Base-by-base conservation (phyloP, 768 basidiomycete species). In the Termitomyces bulborhizus region DNA sequence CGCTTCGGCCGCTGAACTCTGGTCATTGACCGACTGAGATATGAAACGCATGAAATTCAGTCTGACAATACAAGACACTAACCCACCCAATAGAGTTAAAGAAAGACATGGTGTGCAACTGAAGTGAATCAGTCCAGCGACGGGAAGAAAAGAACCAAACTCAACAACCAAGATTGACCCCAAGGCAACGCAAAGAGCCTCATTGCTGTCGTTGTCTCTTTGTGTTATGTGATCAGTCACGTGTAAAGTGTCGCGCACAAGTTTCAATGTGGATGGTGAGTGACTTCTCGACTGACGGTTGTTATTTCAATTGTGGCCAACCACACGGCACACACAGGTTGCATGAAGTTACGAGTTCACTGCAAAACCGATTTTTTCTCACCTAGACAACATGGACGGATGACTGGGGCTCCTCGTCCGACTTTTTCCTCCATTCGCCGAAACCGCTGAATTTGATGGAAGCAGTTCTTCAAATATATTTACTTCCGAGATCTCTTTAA, bases 21-120 rank as follows among this genome's bases (percentile, higher is more conserved):
- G 41, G 79, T 77, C 86, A 89, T 90, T n/a, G 85, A 85, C 54
- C 88, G 83, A 56, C 88, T 88, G 63, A 3, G 58, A 21, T 3
- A 51, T 53, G 34, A 59, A 54, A 51, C 16, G 21, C 49, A 52
- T 44, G 26, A 51, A 50, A 45, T 49, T 54, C 53, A 34, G 27
- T 27, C 2, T n/a, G 51, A 46, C 26, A 32, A 21, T 24, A 27
- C 21, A 52, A 55, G 29, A 40, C 37, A 32, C 52, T 39, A 40
- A 71, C 83, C 52, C 58, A 90, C 88, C 88, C 85, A 50, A 90
- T 80, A 29, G 86, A 84, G 65, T 90, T 90, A 74, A 90, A 90
- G 72, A 90, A 90, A 32, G 88, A 90, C 88, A 90, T 90, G 55
- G 49, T 64, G 40, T 51, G 61, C 62, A 61, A 66, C 65, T 67